Conservation (phyloP, 805 yeast species). For the Wickerhamiella lipophila region DNA sequence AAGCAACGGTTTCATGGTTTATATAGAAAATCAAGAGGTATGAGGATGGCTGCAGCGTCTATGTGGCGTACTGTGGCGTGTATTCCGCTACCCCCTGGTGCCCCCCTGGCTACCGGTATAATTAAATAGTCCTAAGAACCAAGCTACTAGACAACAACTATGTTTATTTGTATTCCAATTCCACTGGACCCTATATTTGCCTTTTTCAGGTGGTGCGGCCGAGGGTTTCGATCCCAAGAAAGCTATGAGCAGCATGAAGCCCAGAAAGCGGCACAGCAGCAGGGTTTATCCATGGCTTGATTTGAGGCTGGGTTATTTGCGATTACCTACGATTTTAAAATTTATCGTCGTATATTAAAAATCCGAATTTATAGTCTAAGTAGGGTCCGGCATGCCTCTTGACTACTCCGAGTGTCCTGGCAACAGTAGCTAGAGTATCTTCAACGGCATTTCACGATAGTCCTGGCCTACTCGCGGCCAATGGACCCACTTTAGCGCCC, state of each 20-base stretch:
- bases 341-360: too few species aligned
- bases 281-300: background rate
- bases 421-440: too few species aligned
- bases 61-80: background rate
- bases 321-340: too few species aligned
- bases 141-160: background rate
- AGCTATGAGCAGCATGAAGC: background rate
- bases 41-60: background rate
- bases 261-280: background rate
- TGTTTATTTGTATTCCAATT: slow-evolving; percentile 12
- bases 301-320: too few species aligned
- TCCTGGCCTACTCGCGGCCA: too few species aligned
- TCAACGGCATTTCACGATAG: too few species aligned
- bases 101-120: too few species aligned
- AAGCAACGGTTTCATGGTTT: background rate
- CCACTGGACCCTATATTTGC: slow-evolving; percentile 9
- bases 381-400: too few species aligned
- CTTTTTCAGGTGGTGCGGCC: slow-evolving; percentile 5
- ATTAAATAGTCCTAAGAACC: too few species aligned
- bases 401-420: too few species aligned
- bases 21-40: background rate
- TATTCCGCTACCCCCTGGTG: background rate
- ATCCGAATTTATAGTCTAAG: too few species aligned
- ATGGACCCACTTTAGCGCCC: too few species aligned
- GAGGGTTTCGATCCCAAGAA: slow-evolving; percentile 1